Percentiles rank a stretch among this genome's conserved stretches.
These are phyloP conservation scores for Suhomyces coccinellae DNA, from an alignment of 1,139 yeast species.

Conservation along the genomic window DNA sequence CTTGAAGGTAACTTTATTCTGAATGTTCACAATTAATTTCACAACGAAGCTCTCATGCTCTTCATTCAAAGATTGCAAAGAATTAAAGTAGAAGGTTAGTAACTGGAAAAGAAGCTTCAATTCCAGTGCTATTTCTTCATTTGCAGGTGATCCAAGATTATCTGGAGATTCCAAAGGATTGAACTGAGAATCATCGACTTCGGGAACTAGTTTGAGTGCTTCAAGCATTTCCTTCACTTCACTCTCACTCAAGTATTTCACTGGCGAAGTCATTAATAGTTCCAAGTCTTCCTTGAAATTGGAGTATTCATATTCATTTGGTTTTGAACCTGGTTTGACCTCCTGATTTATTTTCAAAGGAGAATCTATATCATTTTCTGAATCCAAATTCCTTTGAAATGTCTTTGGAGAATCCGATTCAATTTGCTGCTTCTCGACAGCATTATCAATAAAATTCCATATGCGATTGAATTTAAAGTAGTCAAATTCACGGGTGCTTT, in stretches of 20 bases:
- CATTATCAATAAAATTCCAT: constrained; percentile 41
- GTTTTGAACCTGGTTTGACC: constrained; percentile 3
- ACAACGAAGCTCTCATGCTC: constrained; percentile 10
- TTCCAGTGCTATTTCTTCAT: constrained; percentile 1
- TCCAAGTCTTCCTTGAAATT: constrained; percentile 34
- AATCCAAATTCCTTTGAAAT: background rate
- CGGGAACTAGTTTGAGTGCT: background rate
- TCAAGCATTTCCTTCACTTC: constrained; percentile 23
- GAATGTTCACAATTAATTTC: constrained; percentile 21
- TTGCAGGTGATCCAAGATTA: background rate
- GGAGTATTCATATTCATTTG: constrained; percentile 8
- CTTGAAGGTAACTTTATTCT: constrained; percentile 17
- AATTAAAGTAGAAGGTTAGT: constrained; percentile 1
- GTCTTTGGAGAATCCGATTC: background rate
- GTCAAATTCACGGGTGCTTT: constrained; percentile 35
- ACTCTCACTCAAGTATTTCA: constrained; percentile 14
- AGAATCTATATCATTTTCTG: constrained; percentile 3
- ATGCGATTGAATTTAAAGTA: constrained; percentile 32
- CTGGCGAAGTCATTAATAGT: constrained; percentile 17
- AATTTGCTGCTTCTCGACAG: constrained; percentile 24
- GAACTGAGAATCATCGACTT: background rate
- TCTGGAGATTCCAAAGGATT: background rate
- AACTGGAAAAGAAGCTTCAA: constrained; percentile 4
- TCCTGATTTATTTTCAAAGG: constrained; percentile 27
- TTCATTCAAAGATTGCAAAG: constrained; percentile 4